Conservation (phyloP, 2,329 filamentous ascomycete genomes). For the Fusarium scirpi region DNA sequence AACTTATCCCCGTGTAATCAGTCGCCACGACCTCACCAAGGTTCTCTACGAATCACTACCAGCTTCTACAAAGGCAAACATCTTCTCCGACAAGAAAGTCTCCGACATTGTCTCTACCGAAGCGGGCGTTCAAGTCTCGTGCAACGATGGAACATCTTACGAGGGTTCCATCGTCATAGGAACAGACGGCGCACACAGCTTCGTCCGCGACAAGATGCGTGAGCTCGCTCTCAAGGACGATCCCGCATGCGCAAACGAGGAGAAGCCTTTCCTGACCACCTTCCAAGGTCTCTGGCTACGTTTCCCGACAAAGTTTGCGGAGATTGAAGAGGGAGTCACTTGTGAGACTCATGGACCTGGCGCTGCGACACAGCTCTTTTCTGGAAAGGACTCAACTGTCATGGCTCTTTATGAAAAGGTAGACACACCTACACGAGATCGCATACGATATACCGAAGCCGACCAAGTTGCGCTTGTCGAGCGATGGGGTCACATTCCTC, state of each 20-base stretch:
- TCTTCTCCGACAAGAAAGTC: slow-evolving; percentile 31
- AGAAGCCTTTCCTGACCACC: slow-evolving; percentile 49
- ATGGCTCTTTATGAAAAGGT: slow-evolving; percentile 38
- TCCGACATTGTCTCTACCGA: slow-evolving; percentile 21
- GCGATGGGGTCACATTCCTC: slow-evolving; percentile 36
- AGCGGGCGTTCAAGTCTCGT: slow-evolving; percentile 31
- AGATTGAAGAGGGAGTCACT: slow-evolving; percentile 40
- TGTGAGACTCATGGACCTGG: slow-evolving; percentile 49
- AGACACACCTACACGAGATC: slow-evolving; percentile 28
- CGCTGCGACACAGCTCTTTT: slow-evolving; percentile 36
- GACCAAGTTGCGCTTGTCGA: slow-evolving; percentile 33
- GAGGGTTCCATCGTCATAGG: slow-evolving; percentile 39
- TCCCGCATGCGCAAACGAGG: slow-evolving; percentile 35
- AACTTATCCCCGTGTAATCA: slow-evolving; percentile 46
- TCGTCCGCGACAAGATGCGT: slow-evolving; percentile 41
- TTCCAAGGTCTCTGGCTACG: slow-evolving; percentile 54
- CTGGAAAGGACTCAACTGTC: slow-evolving; percentile 28
- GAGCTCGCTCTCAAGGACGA: slow-evolving; percentile 42
- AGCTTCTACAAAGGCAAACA: slow-evolving; percentile 42
- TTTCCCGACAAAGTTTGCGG: slow-evolving; percentile 38
- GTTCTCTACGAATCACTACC: slow-evolving; percentile 50
- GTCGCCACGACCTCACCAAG: slow-evolving; percentile 52
- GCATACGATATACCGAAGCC: slow-evolving; percentile 25
- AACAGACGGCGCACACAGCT: slow-evolving; percentile 39
- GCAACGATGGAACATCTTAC: slow-evolving; percentile 35